Conservation (phyloP, 2,329 filamentous ascomycete genomes). For the Ophiostoma himal-ulmi region DNA sequence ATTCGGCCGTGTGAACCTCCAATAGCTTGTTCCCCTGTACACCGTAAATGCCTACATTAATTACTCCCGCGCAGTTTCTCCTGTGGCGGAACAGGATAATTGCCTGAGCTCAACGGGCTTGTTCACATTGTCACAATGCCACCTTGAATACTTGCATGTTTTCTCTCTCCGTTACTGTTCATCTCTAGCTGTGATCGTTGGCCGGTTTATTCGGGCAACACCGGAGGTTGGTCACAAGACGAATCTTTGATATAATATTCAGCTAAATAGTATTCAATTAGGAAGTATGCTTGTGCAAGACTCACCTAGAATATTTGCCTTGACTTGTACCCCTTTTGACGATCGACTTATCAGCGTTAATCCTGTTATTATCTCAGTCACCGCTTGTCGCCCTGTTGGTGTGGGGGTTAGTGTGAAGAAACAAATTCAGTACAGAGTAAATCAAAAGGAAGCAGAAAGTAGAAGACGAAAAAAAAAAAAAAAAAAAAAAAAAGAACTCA, state of each 20-base stretch:
- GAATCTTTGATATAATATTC: background rate
- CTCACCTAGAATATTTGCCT: background rate
- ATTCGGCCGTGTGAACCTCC: background rate
- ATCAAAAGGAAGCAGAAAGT: background rate
- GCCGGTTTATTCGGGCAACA: constrained; percentile 1
- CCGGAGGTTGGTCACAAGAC: background rate
- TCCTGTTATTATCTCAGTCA: background rate
- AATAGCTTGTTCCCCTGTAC: background rate
- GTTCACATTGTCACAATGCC: background rate
- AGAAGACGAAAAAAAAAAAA: background rate
- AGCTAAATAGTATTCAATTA: background rate
- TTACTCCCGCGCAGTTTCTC: background rate
- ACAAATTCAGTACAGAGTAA: background rate
- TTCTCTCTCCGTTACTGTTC: background rate
- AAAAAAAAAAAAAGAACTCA: background rate
- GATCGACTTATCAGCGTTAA: background rate
- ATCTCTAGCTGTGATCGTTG: background rate
- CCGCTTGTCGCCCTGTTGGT: constrained; percentile 8
- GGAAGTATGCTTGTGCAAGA: too few species aligned
- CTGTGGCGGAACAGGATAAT: background rate
- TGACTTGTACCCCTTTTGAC: constrained; percentile 2
- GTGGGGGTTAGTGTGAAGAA: background rate
- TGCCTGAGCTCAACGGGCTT: background rate
- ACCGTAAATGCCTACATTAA: background rate
- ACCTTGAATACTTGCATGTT: background rate